Conservation (phyloP, 805 yeast species). For the Zygoascus bituminiphila region DNA sequence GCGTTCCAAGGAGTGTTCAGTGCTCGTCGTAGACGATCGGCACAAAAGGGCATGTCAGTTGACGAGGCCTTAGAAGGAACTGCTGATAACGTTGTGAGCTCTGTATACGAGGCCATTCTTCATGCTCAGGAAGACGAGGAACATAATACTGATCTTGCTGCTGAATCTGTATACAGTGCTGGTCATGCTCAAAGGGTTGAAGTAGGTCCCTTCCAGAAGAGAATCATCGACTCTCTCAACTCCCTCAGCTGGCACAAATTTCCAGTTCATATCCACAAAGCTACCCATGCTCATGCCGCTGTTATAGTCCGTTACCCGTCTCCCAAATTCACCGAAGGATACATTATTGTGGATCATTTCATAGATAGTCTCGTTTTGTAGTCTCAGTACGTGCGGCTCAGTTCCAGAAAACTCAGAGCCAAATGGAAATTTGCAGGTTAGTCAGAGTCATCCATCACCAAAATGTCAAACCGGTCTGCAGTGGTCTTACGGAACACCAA, state of each 20-base stretch:
- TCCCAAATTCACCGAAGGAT: conserved; percentile 60
- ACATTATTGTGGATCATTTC: conserved; percentile 58
- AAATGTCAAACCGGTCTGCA: conserved; percentile 31
- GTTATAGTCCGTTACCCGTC: conserved; percentile 58
- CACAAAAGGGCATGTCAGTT: conserved; percentile 9
- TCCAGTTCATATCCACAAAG: conserved; percentile 59
- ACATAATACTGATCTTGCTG: not conserved
- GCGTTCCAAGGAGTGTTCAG: conserved; percentile 36
- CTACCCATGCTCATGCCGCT: conserved; percentile 72
- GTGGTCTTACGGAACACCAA: conserved; percentile 67
- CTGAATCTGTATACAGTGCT: not conserved
- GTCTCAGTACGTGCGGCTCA: not conserved
- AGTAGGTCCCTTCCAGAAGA: conserved; percentile 32
- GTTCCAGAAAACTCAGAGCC: not conserved
- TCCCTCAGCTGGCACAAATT: conserved; percentile 56
- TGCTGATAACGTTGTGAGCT: conserved; percentile 55
- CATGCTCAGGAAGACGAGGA: conserved; percentile 8
- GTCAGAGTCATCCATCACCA: not conserved
- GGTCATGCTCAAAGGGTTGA: conserved; percentile 1
- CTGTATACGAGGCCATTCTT: conserved; percentile 17
- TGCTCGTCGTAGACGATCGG: conserved; percentile 27
- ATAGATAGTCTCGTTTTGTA: conserved; percentile 21
- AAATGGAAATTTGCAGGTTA: not conserved
- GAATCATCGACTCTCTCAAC: conserved; percentile 52
- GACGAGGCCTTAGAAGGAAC: conserved; percentile 47